phyloP scores from a whole-genome alignment of 352 stramenopile genomes.

The Halophytophthora polymorphica region DNA sequence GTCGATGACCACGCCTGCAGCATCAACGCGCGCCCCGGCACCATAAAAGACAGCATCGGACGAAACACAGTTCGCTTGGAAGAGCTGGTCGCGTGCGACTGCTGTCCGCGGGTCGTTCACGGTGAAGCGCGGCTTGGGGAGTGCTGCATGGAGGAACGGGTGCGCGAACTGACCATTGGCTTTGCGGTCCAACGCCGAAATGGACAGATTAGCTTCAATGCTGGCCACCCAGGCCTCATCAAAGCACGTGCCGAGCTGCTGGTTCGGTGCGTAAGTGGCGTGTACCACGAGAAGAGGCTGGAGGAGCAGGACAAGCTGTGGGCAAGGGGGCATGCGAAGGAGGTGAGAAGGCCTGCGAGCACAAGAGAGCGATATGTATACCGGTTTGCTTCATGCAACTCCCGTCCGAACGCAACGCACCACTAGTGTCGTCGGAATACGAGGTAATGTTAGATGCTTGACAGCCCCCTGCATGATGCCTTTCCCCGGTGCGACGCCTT shows the following conservation, averaged over 20 bases:
- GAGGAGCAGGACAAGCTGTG: constrained; percentile 4
- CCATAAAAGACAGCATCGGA: constrained; percentile 29
- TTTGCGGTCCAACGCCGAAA: constrained; percentile 25
- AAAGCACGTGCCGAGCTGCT: constrained; percentile 39
- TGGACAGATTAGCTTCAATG: constrained; percentile 18
- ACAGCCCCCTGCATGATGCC: too few relatives aligned
- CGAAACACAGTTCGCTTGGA: constrained; percentile 25
- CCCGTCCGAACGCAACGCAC: too few relatives aligned
- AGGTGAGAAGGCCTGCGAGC: neutral
- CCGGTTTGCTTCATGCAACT: too few relatives aligned
- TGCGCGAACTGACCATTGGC: constrained; percentile 18
- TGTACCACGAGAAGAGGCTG: neutral
- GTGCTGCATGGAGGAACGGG: constrained; percentile 32
- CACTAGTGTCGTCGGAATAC: too few relatives aligned
- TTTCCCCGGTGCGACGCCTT: too few relatives aligned
- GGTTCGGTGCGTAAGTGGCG: constrained; percentile 29
- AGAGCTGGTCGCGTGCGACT: constrained; percentile 19
- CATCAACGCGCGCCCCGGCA: constrained; percentile 28
- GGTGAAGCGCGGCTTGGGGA: constrained; percentile 29
- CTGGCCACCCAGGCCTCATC: constrained; percentile 31
- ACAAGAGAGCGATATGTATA: too few relatives aligned
- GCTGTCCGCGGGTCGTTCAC: constrained; percentile 30
- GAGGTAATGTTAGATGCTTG: too few relatives aligned
- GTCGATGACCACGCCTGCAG: constrained; percentile 19
- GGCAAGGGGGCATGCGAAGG: neutral